Percentiles rank a stretch among this genome's conserved stretches.
Evolutionary conservation across 768 basidiomycete species (phyloP).

Genomic region (Boletus sp.): DNA sequence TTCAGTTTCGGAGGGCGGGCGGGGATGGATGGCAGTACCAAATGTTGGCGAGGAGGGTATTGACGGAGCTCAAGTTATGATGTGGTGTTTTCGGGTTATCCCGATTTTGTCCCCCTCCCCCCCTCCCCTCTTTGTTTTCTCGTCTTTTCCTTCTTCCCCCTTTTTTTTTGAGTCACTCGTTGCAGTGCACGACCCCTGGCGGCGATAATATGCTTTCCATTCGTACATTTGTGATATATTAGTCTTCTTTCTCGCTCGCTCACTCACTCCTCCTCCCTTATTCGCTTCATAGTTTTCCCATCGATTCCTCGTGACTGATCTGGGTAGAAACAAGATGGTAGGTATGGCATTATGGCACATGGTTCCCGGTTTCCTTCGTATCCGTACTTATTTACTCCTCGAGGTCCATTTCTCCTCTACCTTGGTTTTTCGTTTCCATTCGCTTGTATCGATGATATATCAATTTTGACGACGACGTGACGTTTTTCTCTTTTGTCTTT

Average conservation of each 20-base stretch:
- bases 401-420: background rate
- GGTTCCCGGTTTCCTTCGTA: background rate
- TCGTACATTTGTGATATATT: slow-evolving; percentile 22
- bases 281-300: background rate
- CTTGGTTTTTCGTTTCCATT: background rate
- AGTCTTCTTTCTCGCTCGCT: background rate
- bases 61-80: slow-evolving; percentile 86
- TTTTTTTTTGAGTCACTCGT: background rate
- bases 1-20: slow-evolving; percentile 87
- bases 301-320: background rate
- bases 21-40: slow-evolving; percentile 98
- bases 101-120: background rate
- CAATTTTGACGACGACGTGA: slow-evolving; percentile 6
- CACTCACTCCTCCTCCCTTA: background rate
- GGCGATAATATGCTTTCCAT: slow-evolving; percentile 24
- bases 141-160: background rate
- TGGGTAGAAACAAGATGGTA: slow-evolving; percentile 1
- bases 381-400: slow-evolving; percentile 4
- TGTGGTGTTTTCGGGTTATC: background rate
- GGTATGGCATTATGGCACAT: slow-evolving; percentile 1
- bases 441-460: slow-evolving; percentile 1
- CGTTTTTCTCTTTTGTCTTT: background rate
- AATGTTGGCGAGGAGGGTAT: slow-evolving; percentile 84
- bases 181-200: slow-evolving; percentile 11
- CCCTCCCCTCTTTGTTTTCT: background rate